Conservation (phyloP, 2,329 filamentous ascomycete genomes). For the Stemphylium vesicarium region DNA sequence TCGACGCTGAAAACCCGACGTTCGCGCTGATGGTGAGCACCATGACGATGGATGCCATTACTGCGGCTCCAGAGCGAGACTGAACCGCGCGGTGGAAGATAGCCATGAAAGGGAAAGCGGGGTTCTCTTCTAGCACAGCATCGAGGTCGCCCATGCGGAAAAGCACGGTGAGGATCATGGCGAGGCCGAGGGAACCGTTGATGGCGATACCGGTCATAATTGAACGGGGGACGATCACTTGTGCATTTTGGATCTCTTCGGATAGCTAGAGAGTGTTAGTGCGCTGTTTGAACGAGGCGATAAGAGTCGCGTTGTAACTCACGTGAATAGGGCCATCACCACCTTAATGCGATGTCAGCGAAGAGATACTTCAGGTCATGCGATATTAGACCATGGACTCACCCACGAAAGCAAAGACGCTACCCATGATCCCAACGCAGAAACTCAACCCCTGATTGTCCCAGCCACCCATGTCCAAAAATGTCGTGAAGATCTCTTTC, state of each 20-base stretch:
- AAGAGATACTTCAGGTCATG: background rate
- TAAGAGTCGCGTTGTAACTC: background rate
- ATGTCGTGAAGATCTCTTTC: slow-evolving; percentile 53
- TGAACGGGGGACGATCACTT: slow-evolving; percentile 39
- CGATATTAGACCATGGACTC: background rate
- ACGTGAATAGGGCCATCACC: slow-evolving; percentile 49
- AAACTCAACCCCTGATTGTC: slow-evolving; percentile 51
- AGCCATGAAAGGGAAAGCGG: slow-evolving; percentile 55
- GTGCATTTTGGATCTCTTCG: slow-evolving; percentile 42
- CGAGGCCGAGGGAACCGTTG: slow-evolving; percentile 49
- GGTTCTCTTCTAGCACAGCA: slow-evolving; percentile 42
- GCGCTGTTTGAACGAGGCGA: too few relatives aligned
- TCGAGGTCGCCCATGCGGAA: slow-evolving; percentile 47
- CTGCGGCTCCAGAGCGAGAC: slow-evolving; percentile 49
- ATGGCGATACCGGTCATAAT: slow-evolving; percentile 48
- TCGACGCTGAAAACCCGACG: slow-evolving; percentile 46
- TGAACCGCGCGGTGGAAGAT: slow-evolving; percentile 49
- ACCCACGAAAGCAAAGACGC: slow-evolving; percentile 47
- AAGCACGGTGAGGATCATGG: slow-evolving; percentile 34
- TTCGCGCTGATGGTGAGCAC: slow-evolving; percentile 44
- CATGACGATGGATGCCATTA: slow-evolving; percentile 48
- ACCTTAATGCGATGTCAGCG: slow-evolving; percentile 2
- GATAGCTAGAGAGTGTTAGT: slow-evolving; percentile 25
- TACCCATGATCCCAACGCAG: slow-evolving; percentile 48
- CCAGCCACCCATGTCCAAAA: slow-evolving; percentile 56